These are phyloP conservation scores for Colletotrichum ledebouriae DNA, from an alignment of 2,329 filamentous ascomycete species.

Conservation along the genomic window DNA sequence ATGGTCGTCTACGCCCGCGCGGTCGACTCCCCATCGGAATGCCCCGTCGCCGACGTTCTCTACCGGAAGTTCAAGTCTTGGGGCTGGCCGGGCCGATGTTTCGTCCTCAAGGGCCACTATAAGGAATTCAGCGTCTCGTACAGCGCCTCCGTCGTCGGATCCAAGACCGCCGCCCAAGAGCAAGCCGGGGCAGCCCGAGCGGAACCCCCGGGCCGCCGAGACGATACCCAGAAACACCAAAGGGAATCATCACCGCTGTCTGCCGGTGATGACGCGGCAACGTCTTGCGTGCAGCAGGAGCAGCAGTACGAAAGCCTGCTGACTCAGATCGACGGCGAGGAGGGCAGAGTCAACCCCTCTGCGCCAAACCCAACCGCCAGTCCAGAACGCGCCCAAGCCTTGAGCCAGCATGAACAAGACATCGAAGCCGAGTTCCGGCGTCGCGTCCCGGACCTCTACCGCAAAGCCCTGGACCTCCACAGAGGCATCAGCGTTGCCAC, in stretches of 20 bases:
- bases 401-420: constrained; percentile 61
- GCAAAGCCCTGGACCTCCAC: constrained; percentile 57
- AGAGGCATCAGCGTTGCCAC: constrained; percentile 38
- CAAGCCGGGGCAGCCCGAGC: constrained; percentile 55
- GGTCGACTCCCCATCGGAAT: constrained; percentile 64
- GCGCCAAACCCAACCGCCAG: constrained; percentile 20
- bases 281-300: constrained; percentile 11
- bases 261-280: constrained; percentile 22
- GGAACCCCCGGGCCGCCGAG: constrained; percentile 45
- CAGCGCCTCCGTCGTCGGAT: constrained; percentile 62
- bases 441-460: constrained; percentile 60
- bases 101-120: constrained; percentile 69
- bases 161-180: constrained; percentile 54
- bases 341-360: constrained; percentile 26
- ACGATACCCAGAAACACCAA: constrained; percentile 11
- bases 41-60: constrained; percentile 61
- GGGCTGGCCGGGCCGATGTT: constrained; percentile 65
- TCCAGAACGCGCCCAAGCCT: constrained; percentile 55
- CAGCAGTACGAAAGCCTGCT: constrained; percentile 29
- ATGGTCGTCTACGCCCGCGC: constrained; percentile 67
- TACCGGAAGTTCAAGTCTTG: constrained; percentile 59
- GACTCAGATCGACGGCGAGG: constrained; percentile 34
- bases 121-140: constrained; percentile 68
- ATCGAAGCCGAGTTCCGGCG: constrained; percentile 64
- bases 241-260: background rate